Evolutionary conservation across 2,329 filamentous ascomycete species (phyloP), one percentile per base, ranked within the genome.

Genomic region (Cyanodermella asteris): DNA sequence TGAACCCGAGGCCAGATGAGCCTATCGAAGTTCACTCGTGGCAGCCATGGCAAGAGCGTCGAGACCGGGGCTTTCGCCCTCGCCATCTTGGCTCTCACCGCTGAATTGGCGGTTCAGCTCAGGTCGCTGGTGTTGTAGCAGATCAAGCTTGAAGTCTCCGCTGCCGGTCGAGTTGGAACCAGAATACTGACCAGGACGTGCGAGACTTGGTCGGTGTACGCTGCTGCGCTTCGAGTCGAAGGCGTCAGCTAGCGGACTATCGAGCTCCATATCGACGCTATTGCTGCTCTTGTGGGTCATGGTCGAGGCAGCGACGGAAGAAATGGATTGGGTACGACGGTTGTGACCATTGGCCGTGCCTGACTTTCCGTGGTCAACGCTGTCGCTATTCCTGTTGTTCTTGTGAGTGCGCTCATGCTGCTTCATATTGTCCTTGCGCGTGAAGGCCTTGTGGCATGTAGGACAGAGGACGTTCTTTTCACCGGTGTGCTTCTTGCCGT

Each of bases 341-440:
- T 11, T 25, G 16, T 15, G 15, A 12, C 22, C 17, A 17, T n/a
- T 18, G 13, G 24, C n/a, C 5, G 7, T 4, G 13, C n/a, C 5
- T 6, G 13, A 16, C 16, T 18, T 15, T n/a, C n/a, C 7, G 13
- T 6, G 12, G 9, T 11, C 12, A 7, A 13, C 16, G 16, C n/a
- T 6, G 13, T 18, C 14, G 24, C 12, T 13, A 12, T 18, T 17
- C 13, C 16, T 23, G 3, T 25, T 14, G 13, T 20, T 24, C 26
- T 60, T 56, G 40, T 72, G 66, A 1, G 66, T 72, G 18, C 66
- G 54, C 21, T 65, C 64, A 36, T 72, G 66, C 42, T 72, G 66
- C 44, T 72, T 69, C 66, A 72, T 72, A 44, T 72, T 72, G 48
- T 72, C 66, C 39, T 72, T 72, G 33, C 66, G 61, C 8, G 66